Percentiles rank a stretch among this genome's conserved stretches.
These are phyloP conservation scores for Syncephalastrum racemosum DNA, from an alignment of 371 early-diverging fungal genomes.

Conservation along the genomic window DNA sequence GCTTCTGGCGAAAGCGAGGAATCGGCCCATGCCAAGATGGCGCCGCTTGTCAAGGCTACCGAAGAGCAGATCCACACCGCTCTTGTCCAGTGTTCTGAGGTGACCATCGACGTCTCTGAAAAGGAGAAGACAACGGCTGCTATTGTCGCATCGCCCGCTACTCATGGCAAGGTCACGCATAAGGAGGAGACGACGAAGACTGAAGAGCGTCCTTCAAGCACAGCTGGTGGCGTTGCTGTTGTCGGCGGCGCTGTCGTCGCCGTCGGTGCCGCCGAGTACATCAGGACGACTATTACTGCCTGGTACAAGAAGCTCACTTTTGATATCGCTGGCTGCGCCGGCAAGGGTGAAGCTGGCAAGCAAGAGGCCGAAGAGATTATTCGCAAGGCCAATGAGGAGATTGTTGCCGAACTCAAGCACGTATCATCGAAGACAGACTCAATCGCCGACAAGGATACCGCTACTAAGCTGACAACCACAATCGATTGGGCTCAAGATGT, in stretches of 20 bases:
- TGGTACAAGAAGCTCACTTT: slow-evolving; percentile 30
- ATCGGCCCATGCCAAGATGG: slow-evolving; percentile 3
- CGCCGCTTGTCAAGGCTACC: slow-evolving; percentile 8
- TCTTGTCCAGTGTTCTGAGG: not conserved
- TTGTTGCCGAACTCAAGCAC: slow-evolving; percentile 6
- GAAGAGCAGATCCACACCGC: slow-evolving; percentile 8
- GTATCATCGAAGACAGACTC: slow-evolving; percentile 4
- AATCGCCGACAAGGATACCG: not conserved
- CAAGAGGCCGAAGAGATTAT: slow-evolving; percentile 32
- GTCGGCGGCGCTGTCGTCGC: slow-evolving; percentile 8
- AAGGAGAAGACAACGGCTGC: too few species aligned
- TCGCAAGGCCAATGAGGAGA: slow-evolving; percentile 19
- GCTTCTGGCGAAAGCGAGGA: slow-evolving; percentile 1
- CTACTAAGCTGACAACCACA: not conserved
- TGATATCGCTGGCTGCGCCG: slow-evolving; percentile 18
- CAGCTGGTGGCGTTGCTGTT: not conserved
- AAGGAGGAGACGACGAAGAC: slow-evolving; percentile 1
- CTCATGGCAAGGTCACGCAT: too few species aligned
- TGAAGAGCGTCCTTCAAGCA: not conserved
- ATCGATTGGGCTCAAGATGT: slow-evolving; percentile 1
- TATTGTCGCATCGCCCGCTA: too few species aligned
- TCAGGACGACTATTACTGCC: slow-evolving; percentile 24
- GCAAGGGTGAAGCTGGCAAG: slow-evolving; percentile 12
- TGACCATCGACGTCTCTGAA: slow-evolving; percentile 5
- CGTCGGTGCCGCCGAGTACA: slow-evolving; percentile 15